These are phyloP conservation scores for Candida montana DNA, from an alignment of 805 yeast genomes.

Conservation along the genomic window DNA sequence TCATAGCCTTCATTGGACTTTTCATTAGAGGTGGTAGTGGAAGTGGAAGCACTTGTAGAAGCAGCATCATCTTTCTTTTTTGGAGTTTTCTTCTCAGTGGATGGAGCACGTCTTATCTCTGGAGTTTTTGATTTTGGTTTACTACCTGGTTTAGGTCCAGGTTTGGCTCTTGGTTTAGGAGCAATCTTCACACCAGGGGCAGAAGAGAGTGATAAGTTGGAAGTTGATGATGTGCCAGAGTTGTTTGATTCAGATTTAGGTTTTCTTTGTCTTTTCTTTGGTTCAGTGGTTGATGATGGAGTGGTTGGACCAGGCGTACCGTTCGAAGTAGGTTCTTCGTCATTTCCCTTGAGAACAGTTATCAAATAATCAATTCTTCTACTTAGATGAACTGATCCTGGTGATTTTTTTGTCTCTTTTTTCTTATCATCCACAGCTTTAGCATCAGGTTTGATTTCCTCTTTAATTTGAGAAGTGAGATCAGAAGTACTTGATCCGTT, in stretches of 20 bases:
- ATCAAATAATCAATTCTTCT: constrained; percentile 88
- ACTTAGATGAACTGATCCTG: constrained; percentile 87
- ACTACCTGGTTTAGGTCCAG: constrained; percentile 7
- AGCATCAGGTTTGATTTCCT: constrained; percentile 10
- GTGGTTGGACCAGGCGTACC: constrained; percentile 28
- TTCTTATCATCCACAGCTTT: constrained; percentile 16
- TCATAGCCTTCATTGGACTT: constrained; percentile 50
- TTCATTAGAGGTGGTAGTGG: too few relatives aligned
- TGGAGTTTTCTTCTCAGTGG: constrained; percentile 1
- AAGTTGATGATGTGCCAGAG: background rate
- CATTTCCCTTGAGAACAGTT: constrained; percentile 59
- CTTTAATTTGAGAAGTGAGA: background rate
- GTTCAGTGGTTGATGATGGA: constrained; percentile 20
- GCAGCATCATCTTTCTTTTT: constrained; percentile 1
- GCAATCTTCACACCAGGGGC: constrained; percentile 8
- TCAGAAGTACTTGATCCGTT: constrained; percentile 16
- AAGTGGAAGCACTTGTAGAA: too few relatives aligned
- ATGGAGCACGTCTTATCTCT: constrained; percentile 14
- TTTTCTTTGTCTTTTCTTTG: constrained; percentile 25
- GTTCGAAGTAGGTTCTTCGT: constrained; percentile 26
- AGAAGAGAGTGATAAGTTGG: background rate
- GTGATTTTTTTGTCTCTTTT: constrained; percentile 52
- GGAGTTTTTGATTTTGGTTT: constrained; percentile 18
- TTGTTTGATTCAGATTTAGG: constrained; percentile 23
- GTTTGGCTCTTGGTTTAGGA: constrained; percentile 6